Conservation (phyloP, 1,284 basidiomycete genomes). For the Moesziomyces globuligerus region DNA sequence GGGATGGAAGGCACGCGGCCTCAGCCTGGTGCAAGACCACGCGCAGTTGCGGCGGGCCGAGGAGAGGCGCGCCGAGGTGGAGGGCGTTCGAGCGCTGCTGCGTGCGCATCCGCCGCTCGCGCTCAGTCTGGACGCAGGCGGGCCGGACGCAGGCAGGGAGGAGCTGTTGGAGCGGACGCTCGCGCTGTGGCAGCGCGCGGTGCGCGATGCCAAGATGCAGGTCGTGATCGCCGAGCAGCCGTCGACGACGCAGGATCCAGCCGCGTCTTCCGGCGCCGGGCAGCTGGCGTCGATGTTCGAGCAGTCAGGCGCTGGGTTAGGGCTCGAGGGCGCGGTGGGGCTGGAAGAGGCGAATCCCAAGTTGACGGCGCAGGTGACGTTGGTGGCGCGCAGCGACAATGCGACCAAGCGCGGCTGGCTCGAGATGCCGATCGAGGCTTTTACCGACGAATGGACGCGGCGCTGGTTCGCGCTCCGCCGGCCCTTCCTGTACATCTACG, state of each 20-base stretch:
- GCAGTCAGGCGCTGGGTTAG: background rate
- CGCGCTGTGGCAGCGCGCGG: slow-evolving; percentile 46
- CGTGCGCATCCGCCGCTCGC: slow-evolving; percentile 25
- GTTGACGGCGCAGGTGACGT: slow-evolving; percentile 50
- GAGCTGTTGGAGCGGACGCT: slow-evolving; percentile 39
- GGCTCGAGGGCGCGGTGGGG: background rate
- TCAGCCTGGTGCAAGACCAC: slow-evolving; percentile 88
- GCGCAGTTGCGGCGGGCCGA: slow-evolving; percentile 77
- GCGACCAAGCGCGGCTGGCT: slow-evolving; percentile 86
- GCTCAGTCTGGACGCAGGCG: slow-evolving; percentile 47
- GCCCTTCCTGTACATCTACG: slow-evolving; percentile 89
- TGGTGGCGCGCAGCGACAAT: slow-evolving; percentile 73
- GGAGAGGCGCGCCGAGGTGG: slow-evolving; percentile 83
- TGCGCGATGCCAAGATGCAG: slow-evolving; percentile 33
- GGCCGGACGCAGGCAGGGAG: slow-evolving; percentile 1
- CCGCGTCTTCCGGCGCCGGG: background rate
- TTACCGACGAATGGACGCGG: slow-evolving; percentile 81
- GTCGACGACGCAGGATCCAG: background rate
- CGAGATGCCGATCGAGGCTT: slow-evolving; percentile 80
- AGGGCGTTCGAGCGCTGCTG: slow-evolving; percentile 83
- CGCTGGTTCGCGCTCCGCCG: slow-evolving; percentile 84
- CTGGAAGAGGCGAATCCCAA: slow-evolving; percentile 13
- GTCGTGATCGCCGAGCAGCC: slow-evolving; percentile 44
- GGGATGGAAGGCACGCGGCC: slow-evolving; percentile 84
- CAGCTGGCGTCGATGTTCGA: slow-evolving; percentile 8